Conservation (phyloP, 2,329 filamentous ascomycete species). For the Penicillium sp. region DNA sequence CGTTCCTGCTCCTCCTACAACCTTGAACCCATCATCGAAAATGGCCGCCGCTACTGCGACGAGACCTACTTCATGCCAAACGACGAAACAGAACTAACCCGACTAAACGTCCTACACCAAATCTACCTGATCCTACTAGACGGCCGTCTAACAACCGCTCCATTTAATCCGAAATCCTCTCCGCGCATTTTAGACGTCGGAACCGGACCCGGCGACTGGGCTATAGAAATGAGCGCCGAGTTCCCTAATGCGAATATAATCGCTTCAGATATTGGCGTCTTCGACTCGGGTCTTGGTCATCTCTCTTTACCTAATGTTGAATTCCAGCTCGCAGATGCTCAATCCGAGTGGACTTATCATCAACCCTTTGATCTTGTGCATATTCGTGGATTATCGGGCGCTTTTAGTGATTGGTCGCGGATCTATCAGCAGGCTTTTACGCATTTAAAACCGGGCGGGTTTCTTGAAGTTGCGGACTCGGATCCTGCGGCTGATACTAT, state of each 20-base stretch:
- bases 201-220: slow-evolving; percentile 57
- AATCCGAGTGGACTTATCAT: slow-evolving; percentile 54
- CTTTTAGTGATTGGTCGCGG: slow-evolving; percentile 51
- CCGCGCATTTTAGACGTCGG: slow-evolving; percentile 49
- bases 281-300: slow-evolving; percentile 45
- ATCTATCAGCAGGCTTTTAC: slow-evolving; percentile 53
- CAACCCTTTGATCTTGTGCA: slow-evolving; percentile 56
- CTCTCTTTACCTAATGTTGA: slow-evolving; percentile 46
- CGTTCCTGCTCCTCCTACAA: slow-evolving; percentile 37
- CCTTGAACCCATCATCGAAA: slow-evolving; percentile 63
- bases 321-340: slow-evolving; percentile 56
- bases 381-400: slow-evolving; percentile 52
- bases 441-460: slow-evolving; percentile 51
- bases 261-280: slow-evolving; percentile 47
- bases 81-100: slow-evolving; percentile 67
- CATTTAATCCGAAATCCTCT: slow-evolving; percentile 28
- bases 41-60: slow-evolving; percentile 66
- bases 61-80: slow-evolving; percentile 69
- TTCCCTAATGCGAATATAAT: slow-evolving; percentile 54
- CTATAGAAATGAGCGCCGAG: slow-evolving; percentile 50
- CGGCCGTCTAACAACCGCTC: slow-evolving; percentile 36
- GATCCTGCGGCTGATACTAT: slow-evolving; percentile 36
- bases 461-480: slow-evolving; percentile 52
- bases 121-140: slow-evolving; percentile 58
- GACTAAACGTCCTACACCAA: slow-evolving; percentile 65